These are phyloP conservation scores for Chytriomyces hyalinus DNA, from an alignment of 192 early-diverging fungal species.

Conservation along the genomic window DNA sequence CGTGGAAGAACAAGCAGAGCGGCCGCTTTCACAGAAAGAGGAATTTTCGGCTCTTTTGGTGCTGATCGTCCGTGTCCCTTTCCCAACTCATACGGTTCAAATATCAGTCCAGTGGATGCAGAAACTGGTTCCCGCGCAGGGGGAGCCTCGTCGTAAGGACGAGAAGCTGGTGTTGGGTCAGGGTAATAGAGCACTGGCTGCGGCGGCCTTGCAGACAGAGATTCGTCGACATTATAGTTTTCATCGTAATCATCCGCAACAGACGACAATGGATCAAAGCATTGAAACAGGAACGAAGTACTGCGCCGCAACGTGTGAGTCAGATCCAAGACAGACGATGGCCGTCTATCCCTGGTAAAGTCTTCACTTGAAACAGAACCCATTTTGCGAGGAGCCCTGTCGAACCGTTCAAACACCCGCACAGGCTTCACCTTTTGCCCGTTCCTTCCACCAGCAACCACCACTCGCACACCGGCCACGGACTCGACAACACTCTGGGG, in stretches of 20 bases:
- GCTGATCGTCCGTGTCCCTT: neutral
- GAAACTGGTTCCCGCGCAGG: neutral
- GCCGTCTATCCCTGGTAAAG: neutral
- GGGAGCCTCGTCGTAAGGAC: neutral
- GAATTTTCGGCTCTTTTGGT: neutral
- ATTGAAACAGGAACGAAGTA: slow-evolving; percentile 5
- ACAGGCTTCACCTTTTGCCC: neutral
- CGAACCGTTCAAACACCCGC: too few species aligned
- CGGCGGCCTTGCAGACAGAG: neutral
- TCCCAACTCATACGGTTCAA: neutral
- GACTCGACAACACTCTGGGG: neutral
- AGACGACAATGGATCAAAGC: neutral
- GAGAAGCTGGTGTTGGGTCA: neutral
- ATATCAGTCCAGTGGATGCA: neutral
- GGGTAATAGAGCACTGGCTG: slow-evolving; percentile 10
- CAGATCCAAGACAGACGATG: too few species aligned
- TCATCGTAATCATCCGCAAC: neutral
- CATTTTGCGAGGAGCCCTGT: neutral
- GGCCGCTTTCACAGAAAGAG: neutral
- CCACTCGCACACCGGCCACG: neutral
- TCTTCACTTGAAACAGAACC: neutral
- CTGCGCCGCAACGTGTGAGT: neutral
- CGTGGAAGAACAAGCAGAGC: slow-evolving; percentile 24
- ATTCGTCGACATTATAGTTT: neutral
- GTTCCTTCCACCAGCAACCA: slow-evolving; percentile 18